Base-by-base conservation (phyloP, 129 eudicot species). In the Oenanthe sinensis region DNA sequence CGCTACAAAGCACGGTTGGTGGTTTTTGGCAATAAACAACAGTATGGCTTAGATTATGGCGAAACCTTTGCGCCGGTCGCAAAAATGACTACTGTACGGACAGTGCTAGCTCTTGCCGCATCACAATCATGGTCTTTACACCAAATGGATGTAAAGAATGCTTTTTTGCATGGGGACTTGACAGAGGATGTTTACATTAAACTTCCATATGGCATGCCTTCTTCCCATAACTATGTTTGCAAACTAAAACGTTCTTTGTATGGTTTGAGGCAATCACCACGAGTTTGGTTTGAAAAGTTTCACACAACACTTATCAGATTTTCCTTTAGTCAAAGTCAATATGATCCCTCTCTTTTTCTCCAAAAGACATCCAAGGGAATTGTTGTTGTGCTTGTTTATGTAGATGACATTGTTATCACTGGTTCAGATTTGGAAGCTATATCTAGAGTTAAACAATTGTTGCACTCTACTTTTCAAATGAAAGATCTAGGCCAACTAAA, bases 191-290 rank as follows among this genome's bases (percentile, higher is more conserved):
- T 54, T 54, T 54, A 54, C 26, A 54, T 54, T 20, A 54, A 3
- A 54, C 62, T 54, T 54, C 62, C 26, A 4, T 54, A 54, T 54
- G 62, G 62, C 9, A 54, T 54, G 62, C 62, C 62, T 54, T 16
- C 24, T 54, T 54, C 62, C 17, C 62, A 54, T 54, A 62, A 62
- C n/a, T 22, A 62, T 62, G 69, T 62, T 62, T 62, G 69, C 69
- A 62, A 62, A 24, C 37, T 62, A 24, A 62, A 62, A 22, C 30
- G 67, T 4, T 58, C 10, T 58, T 22, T 58, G 80, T 26, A 52
- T 52, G 60, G 60, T 19, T 52, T 52, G 60, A 52, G n/a, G n/a
- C 6, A 52, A 19, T 15, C 19, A 52, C 60, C 60, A 16, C n/a
- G n/a, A 52, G 60, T 52, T 52, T 52, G 60, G 60, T 52, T 52